Evolutionary conservation across 2,329 filamentous ascomycete species (phyloP), one percentile per base, ranked within the genome.

Genomic region (Trichoderma endophyticum): DNA sequence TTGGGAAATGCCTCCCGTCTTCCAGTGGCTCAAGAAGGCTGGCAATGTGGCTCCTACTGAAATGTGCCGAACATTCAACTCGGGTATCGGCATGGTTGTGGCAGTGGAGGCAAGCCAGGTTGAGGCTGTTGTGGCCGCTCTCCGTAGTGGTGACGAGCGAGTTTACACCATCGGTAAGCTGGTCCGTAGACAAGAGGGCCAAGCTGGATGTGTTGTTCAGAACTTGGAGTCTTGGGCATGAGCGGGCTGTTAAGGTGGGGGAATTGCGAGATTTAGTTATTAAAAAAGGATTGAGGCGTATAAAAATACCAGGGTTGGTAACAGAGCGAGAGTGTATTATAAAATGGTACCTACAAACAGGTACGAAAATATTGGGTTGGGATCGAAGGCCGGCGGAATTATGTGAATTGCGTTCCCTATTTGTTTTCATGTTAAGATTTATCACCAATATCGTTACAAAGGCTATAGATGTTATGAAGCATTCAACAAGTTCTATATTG

Each of bases 41-140:
- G 90, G 89, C n/a, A 92, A 92, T 73, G 90, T 98, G 36, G 88
- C 87, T 68, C 86, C 91, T 2, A 79, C 84, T 11, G 96, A 99
- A 84, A 97, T 98, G 88, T 94, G 92, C 66, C 88, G 94, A 72
- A 96, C 94, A 2, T 98, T 97, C 88, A 99, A 99, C 84, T 94
- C 92, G 8, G 96, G 96, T 65, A 84, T 99, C 59, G 96, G 96
- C 61, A 98, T 99, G 95, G 93, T 98, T 6, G 86, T 95, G 34
- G 94, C 94, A 6, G 93, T 98, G 3, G 88, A 88, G 32, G 84
- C 87, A 71, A 86, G 84, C 39, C 87, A 92, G 75, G 93, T 86
- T 2, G 86, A 88, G 6, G 84, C 86, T 48, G 90, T 93, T 2
- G 84, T 85, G 24, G 81, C 84, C 67, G 83, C 88, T 59, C 84